A percentile compares a stretch with the other conserved stretches of the same genome.
phyloP scores from a whole-genome alignment of 306 rosid species.

The Medicago lupulina region DNA sequence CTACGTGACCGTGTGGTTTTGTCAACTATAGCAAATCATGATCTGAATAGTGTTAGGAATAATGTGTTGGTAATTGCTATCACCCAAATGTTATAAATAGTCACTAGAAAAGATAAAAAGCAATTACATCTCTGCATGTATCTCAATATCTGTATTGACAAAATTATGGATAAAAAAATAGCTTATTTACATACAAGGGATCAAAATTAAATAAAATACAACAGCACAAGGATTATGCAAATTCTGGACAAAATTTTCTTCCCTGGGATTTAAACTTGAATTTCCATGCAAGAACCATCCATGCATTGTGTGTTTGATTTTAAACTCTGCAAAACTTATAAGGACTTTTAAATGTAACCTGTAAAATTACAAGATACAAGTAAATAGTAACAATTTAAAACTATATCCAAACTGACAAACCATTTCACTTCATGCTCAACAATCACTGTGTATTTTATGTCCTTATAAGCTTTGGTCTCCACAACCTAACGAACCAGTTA shows the following conservation, averaged over 20 bases:
- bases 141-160: conserved; percentile 20
- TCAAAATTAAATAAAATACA: neutral
- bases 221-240: neutral
- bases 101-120: neutral
- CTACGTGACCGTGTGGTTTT: too few relatives aligned
- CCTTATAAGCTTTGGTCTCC: conserved; percentile 64
- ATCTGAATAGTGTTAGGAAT: neutral
- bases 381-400: conserved; percentile 16
- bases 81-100: too few relatives aligned
- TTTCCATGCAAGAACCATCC: conserved; percentile 14
- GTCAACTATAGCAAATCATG: too few relatives aligned
- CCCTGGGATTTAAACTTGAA: conserved; percentile 1
- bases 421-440: conserved; percentile 3
- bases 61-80: neutral
- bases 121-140: neutral
- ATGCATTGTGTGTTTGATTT: conserved; percentile 8
- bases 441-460: conserved; percentile 28
- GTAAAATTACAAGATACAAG: neutral
- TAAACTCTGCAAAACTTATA: conserved; percentile 30
- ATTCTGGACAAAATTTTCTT: neutral
- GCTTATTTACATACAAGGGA: neutral
- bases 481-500: conserved; percentile 65
- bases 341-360: conserved; percentile 1
- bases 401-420: conserved; percentile 31
- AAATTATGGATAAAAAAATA: conserved; percentile 8